These are phyloP conservation scores for Venturia asperata DNA, from an alignment of 2,329 filamentous ascomycete genomes.

Conservation along the genomic window DNA sequence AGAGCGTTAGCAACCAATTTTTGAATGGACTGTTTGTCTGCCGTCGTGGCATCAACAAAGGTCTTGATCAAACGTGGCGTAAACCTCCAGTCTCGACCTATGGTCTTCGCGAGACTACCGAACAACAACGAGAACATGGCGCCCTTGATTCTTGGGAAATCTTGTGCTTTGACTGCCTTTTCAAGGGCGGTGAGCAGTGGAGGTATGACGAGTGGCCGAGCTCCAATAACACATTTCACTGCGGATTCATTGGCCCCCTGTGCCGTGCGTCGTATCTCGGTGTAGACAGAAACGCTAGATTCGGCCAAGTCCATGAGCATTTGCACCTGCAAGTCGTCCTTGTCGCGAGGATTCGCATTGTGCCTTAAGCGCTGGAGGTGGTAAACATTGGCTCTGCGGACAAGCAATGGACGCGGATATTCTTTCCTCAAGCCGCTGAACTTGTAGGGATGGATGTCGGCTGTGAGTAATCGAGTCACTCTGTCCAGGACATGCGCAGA, in stretches of 20 bases:
- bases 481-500: constrained; percentile 90
- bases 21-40: constrained; percentile 92
- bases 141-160: constrained; percentile 90
- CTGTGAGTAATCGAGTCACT: constrained; percentile 72
- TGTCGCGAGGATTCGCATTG: constrained; percentile 79
- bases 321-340: constrained; percentile 81
- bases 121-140: constrained; percentile 86
- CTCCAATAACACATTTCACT: constrained; percentile 81
- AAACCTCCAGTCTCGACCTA: constrained; percentile 89
- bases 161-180: constrained; percentile 67
- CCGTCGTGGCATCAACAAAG: constrained; percentile 81
- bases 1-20: constrained; percentile 74
- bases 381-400: constrained; percentile 89
- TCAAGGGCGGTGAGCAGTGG: constrained; percentile 74
- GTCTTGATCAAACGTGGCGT: constrained; percentile 82
- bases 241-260: constrained; percentile 90
- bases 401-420: constrained; percentile 85
- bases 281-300: constrained; percentile 85
- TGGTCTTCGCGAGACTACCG: constrained; percentile 78
- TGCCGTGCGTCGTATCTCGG: constrained; percentile 89
- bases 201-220: constrained; percentile 81
- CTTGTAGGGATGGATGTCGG: constrained; percentile 88
- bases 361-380: constrained; percentile 90
- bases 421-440: constrained; percentile 86
- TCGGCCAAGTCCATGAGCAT: constrained; percentile 81